Evolutionary conservation across 2,329 filamentous ascomycete genomes (phyloP).

Genomic region (Ceratocystiopsis minuta): DNA sequence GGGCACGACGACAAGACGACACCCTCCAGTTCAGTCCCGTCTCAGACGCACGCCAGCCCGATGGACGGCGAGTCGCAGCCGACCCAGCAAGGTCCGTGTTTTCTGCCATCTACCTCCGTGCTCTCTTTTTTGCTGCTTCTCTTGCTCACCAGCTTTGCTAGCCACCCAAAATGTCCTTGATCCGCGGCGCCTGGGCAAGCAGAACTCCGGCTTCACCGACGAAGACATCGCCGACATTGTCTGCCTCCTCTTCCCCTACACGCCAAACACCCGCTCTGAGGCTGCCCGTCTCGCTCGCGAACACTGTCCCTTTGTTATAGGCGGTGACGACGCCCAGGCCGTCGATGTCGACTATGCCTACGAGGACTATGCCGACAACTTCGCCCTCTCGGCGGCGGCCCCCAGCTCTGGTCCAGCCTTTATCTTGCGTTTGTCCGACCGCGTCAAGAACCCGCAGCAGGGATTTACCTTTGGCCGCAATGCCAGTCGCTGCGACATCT

Average conservation of each 20-base stretch:
- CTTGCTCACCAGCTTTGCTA: slow-evolving; percentile 1
- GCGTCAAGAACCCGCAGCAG: slow-evolving; percentile 44
- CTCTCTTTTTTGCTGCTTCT: background rate
- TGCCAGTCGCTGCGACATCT: slow-evolving; percentile 49
- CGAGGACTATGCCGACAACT: slow-evolving; percentile 31
- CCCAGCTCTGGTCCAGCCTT: slow-evolving; percentile 44
- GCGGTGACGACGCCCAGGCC: slow-evolving; percentile 28
- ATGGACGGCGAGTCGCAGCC: slow-evolving; percentile 10
- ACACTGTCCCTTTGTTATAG: slow-evolving; percentile 30
- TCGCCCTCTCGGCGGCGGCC: slow-evolving; percentile 32
- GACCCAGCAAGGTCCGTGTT: slow-evolving; percentile 8
- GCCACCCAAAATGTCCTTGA: slow-evolving; percentile 70
- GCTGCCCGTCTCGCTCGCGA: slow-evolving; percentile 35
- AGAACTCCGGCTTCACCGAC: slow-evolving; percentile 67
- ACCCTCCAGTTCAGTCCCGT: too few relatives aligned
- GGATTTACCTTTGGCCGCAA: slow-evolving; percentile 87
- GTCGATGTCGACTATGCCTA: slow-evolving; percentile 31
- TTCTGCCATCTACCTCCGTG: background rate
- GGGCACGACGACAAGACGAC: too few relatives aligned
- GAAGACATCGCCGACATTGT: slow-evolving; percentile 77
- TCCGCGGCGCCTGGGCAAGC: slow-evolving; percentile 58
- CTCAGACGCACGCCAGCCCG: background rate
- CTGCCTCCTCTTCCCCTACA: slow-evolving; percentile 69
- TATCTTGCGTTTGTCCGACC: slow-evolving; percentile 61
- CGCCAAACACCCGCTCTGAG: slow-evolving; percentile 52